phyloP scores from a whole-genome alignment of 176 grass and related monocot species.

The Lolium multiflorum region DNA sequence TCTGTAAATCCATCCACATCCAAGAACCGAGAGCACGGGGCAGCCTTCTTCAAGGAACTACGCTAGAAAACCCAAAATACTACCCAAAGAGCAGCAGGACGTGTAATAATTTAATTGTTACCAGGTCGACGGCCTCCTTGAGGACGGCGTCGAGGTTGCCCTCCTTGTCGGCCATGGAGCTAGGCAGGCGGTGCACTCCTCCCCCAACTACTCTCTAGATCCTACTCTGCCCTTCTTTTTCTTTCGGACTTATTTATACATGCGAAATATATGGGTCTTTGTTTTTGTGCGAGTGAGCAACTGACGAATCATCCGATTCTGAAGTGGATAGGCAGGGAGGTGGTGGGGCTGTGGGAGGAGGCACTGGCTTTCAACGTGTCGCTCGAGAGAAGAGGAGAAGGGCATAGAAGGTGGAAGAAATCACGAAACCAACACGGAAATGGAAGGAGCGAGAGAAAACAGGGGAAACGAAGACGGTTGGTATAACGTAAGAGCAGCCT shows the following conservation, averaged over 20 bases:
- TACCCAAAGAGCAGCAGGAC: neutral
- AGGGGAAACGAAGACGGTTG: neutral
- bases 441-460: neutral
- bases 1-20: neutral
- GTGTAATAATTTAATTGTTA: slow-evolving; percentile 7
- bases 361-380: slow-evolving; percentile 36
- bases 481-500: too few relatives aligned
- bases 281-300: neutral
- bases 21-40: neutral
- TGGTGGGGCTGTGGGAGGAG: slow-evolving; percentile 25
- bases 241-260: slow-evolving; percentile 24
- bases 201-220: neutral
- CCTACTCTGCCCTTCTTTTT: neutral
- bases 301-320: slow-evolving; percentile 16
- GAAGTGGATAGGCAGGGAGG: slow-evolving; percentile 29
- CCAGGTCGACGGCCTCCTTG: slow-evolving; percentile 70
- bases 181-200: neutral
- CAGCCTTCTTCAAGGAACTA: neutral
- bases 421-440: neutral
- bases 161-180: slow-evolving; percentile 56
- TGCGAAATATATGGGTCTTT: neutral
- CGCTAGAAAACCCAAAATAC: neutral
- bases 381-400: neutral
- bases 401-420: slow-evolving; percentile 18
- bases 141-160: slow-evolving; percentile 61